phyloP scores from a whole-genome alignment of 176 grass and related monocot species.

The Olyra latifolia region DNA sequence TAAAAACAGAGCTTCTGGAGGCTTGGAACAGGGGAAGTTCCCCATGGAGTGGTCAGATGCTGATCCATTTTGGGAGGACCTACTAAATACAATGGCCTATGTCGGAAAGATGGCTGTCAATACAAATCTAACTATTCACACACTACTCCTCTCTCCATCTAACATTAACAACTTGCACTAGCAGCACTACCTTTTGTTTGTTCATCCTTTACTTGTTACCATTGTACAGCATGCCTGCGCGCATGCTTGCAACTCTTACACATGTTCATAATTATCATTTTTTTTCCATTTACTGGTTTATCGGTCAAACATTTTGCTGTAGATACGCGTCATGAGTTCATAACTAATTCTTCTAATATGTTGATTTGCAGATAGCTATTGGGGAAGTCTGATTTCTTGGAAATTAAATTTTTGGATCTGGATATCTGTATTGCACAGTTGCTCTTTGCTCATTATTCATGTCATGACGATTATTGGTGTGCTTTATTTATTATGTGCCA shows the following conservation, averaged over 20 bases:
- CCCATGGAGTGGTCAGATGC: slow-evolving; percentile 54
- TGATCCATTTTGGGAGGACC: slow-evolving; percentile 56
- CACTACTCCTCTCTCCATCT: too few species aligned
- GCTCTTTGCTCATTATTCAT: neutral
- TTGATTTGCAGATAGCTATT: neutral
- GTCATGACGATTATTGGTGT: neutral
- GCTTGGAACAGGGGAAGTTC: neutral
- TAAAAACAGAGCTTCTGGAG: neutral
- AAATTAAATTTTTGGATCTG: neutral
- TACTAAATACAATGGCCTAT: slow-evolving; percentile 40
- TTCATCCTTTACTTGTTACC: too few species aligned
- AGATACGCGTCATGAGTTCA: neutral
- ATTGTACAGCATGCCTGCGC: neutral
- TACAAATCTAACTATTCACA: too few species aligned
- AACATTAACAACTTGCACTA: too few species aligned
- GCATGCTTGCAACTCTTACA: neutral
- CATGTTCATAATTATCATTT: neutral
- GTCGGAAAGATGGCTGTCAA: slow-evolving; percentile 32
- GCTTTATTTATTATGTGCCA: neutral
- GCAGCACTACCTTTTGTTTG: neutral
- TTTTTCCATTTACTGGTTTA: neutral
- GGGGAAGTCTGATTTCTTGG: neutral
- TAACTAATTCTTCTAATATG: neutral
- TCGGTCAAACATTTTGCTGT: neutral
- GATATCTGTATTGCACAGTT: neutral